phyloP scores from a whole-genome alignment of 805 yeast genomes.

The Saturnispora bothae region DNA sequence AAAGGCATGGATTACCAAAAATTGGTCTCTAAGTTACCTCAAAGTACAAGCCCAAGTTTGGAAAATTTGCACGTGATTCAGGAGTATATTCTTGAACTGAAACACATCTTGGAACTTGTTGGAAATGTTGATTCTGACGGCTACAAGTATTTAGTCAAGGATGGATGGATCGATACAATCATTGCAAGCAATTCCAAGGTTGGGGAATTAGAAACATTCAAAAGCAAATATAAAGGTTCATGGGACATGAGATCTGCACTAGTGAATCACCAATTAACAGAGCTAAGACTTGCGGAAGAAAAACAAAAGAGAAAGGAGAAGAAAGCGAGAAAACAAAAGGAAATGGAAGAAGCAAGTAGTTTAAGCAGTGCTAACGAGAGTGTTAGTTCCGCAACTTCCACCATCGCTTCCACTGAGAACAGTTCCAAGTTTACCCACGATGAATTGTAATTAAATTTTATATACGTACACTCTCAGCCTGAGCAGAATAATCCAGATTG shows the following conservation, averaged over 20 bases:
- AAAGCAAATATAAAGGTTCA: slow-evolving; percentile 16
- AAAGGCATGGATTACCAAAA: slow-evolving; percentile 3
- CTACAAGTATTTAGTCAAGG: slow-evolving; percentile 13
- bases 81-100: slow-evolving; percentile 12
- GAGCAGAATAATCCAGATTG: too few species aligned
- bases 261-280: slow-evolving; percentile 14
- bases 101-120: slow-evolving; percentile 22
- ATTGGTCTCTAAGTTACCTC: not conserved
- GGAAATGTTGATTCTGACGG: slow-evolving; percentile 19
- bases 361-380: too few species aligned
- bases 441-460: too few species aligned
- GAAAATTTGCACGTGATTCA: not conserved
- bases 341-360: slow-evolving; percentile 2
- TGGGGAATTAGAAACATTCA: slow-evolving; percentile 8
- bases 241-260: slow-evolving; percentile 23
- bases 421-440: too few species aligned
- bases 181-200: slow-evolving; percentile 14
- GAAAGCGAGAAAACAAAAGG: slow-evolving; percentile 3
- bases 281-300: slow-evolving; percentile 3
- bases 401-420: too few species aligned
- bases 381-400: too few species aligned
- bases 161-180: slow-evolving; percentile 16
- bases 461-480: too few species aligned
- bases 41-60: not conserved
- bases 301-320: slow-evolving; percentile 16